Evolutionary conservation across 148 eudicot species (phyloP).

Genomic region (Rhododendron williamsianum): DNA sequence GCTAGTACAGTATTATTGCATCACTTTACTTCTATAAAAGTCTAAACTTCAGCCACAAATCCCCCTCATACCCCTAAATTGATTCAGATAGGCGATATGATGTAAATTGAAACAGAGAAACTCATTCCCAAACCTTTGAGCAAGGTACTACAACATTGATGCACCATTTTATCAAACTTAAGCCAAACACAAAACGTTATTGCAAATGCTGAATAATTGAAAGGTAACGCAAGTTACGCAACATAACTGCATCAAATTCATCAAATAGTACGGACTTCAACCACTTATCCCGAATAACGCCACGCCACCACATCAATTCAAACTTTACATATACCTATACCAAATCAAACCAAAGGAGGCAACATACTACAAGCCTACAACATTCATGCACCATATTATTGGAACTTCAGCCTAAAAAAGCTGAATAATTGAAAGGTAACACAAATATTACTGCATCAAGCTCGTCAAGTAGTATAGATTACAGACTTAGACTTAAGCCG

Average conservation of each 20-base stretch:
- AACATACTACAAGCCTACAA: background rate
- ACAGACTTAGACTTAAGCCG: background rate
- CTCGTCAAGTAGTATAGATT: background rate
- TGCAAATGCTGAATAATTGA: background rate
- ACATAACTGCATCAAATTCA: conserved; percentile 10
- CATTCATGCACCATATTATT: background rate
- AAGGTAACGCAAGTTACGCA: background rate
- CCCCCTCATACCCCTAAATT: background rate
- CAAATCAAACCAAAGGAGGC: background rate
- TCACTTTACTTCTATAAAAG: background rate
- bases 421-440: background rate
- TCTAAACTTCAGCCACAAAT: background rate
- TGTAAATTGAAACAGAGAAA: background rate
- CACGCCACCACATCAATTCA: conserved; percentile 2
- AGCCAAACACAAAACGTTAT: background rate
- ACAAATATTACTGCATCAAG: background rate
- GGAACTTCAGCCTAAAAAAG: background rate
- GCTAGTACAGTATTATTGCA: background rate
- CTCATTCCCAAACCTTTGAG: background rate
- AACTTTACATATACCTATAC: background rate
- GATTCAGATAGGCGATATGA: background rate
- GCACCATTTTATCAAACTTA: background rate
- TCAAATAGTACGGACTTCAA: conserved; percentile 1
- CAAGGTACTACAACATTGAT: background rate
- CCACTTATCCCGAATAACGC: conserved; percentile 3